These are phyloP conservation scores for Scenedesmus sp. DNA, from an alignment of 163 green algal species.

Conservation along the genomic window DNA sequence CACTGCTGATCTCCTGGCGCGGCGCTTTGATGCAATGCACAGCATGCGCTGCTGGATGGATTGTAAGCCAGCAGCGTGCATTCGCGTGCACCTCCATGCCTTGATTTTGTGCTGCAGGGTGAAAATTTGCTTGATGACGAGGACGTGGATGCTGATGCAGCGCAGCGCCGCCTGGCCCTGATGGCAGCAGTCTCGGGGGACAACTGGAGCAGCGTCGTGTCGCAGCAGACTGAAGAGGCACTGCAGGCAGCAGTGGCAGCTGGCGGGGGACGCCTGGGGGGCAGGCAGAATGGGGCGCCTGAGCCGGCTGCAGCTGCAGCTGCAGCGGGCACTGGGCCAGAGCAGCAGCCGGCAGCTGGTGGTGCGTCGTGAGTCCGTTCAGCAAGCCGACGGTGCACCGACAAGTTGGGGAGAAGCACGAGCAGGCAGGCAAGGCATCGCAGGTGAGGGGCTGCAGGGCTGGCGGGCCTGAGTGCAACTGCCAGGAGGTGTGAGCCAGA, in stretches of 20 bases:
- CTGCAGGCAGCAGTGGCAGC: slow-evolving; percentile 14
- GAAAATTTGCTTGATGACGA: slow-evolving; percentile 82
- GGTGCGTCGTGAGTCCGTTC: slow-evolving; percentile 82
- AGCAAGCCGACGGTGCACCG: slow-evolving; percentile 69
- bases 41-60: too few species aligned
- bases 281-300: not conserved
- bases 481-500: too few species aligned
- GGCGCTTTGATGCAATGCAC: too few species aligned
- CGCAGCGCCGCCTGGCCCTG: slow-evolving; percentile 68
- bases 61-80: not conserved
- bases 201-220: slow-evolving; percentile 89
- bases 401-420: slow-evolving; percentile 60
- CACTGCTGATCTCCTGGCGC: too few species aligned
- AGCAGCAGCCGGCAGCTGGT: not conserved
- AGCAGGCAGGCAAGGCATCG: slow-evolving; percentile 26
- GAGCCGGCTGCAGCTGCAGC: slow-evolving; percentile 8
- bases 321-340: slow-evolving; percentile 14
- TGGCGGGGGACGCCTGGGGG: not conserved
- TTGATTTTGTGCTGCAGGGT: not conserved
- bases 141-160: slow-evolving; percentile 64
- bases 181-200: slow-evolving; percentile 82
- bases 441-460: not conserved
- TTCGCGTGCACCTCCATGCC: not conserved
- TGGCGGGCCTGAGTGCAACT: too few species aligned
- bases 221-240: slow-evolving; percentile 81